These are phyloP conservation scores for Mimosa bimucronata DNA, from an alignment of 306 rosid genomes.

Conservation along the genomic window DNA sequence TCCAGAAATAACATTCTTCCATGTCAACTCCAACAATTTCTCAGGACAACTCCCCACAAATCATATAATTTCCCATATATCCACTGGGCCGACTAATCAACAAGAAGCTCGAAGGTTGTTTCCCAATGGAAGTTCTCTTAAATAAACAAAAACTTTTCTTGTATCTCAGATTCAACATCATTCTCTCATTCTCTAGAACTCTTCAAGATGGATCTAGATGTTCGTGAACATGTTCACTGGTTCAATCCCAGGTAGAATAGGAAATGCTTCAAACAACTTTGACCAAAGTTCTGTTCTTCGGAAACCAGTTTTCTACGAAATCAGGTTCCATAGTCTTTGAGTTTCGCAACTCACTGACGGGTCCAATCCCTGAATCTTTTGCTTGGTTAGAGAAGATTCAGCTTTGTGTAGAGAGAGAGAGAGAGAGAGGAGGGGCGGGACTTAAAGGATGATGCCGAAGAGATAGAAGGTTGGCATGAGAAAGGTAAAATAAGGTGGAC, in stretches of 20 bases:
- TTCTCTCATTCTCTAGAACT: slow-evolving; percentile 39
- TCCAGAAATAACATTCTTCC: slow-evolving; percentile 58
- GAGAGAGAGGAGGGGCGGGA: no score
- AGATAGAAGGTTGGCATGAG: no score
- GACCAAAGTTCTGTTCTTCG: slow-evolving; percentile 63
- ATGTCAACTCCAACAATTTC: slow-evolving; percentile 77
- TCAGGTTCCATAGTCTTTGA: slow-evolving; percentile 59
- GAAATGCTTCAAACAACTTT: slow-evolving; percentile 43
- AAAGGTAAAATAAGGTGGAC: no score
- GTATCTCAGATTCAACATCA: slow-evolving; percentile 64
- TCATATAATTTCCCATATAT: slow-evolving; percentile 29
- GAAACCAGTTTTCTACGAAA: slow-evolving; percentile 48
- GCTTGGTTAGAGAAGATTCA: slow-evolving; percentile 50
- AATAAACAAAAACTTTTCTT: slow-evolving; percentile 49
- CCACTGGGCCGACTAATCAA: slow-evolving; percentile 70
- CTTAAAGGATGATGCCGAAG: no score
- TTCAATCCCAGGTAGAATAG: slow-evolving; percentile 60
- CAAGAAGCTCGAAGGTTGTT: slow-evolving; percentile 44
- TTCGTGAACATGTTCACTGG: slow-evolving; percentile 64
- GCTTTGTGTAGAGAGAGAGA: no score
- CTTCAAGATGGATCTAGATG: slow-evolving; percentile 47
- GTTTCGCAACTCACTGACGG: slow-evolving; percentile 52
- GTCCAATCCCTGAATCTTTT: slow-evolving; percentile 69
- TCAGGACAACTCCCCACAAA: slow-evolving; percentile 32
- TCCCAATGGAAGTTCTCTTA: slow-evolving; percentile 45